Evolutionary conservation across 2,329 filamentous ascomycete genomes (phyloP).

Genomic region (Colletotrichum sp.): DNA sequence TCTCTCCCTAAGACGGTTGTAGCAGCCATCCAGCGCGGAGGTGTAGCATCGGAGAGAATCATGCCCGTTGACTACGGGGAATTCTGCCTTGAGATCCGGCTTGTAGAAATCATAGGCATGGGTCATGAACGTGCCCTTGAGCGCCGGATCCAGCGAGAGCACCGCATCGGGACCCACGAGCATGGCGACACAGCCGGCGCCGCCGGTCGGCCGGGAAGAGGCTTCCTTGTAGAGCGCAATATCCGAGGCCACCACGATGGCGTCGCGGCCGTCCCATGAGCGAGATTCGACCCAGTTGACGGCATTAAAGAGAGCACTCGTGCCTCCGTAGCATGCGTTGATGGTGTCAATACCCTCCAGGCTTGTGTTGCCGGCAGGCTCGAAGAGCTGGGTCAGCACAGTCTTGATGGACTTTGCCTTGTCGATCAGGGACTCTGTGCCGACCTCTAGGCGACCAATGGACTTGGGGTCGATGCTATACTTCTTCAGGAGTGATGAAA

Average conservation of each 20-base stretch:
- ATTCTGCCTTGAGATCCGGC: slow-evolving; percentile 85
- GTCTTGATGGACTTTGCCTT: slow-evolving; percentile 93
- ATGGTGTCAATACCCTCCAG: slow-evolving; percentile 83
- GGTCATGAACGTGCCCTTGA: slow-evolving; percentile 80
- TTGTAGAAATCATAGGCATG: slow-evolving; percentile 93
- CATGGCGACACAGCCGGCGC: slow-evolving; percentile 80
- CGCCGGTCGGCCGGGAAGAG: slow-evolving; percentile 79
- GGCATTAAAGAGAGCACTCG: slow-evolving; percentile 82
- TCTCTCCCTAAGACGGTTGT: slow-evolving; percentile 69
- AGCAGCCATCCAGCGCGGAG: slow-evolving; percentile 81
- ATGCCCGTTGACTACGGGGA: slow-evolving; percentile 84
- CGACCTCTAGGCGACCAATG: slow-evolving; percentile 82
- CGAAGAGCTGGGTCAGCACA: slow-evolving; percentile 85
- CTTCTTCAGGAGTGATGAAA: slow-evolving; percentile 79
- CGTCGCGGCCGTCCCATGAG: slow-evolving; percentile 83
- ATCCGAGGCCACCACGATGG: slow-evolving; percentile 79
- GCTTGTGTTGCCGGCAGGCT: slow-evolving; percentile 75
- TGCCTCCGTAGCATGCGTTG: slow-evolving; percentile 87
- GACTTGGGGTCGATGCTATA: slow-evolving; percentile 81
- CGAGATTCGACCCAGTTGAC: slow-evolving; percentile 89
- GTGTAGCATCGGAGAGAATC: slow-evolving; percentile 84
- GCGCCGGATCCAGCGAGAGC: slow-evolving; percentile 76
- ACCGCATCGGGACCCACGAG: slow-evolving; percentile 80
- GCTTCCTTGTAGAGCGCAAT: slow-evolving; percentile 88
- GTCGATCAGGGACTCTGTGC: slow-evolving; percentile 84